Percentiles rank a stretch among this genome's conserved stretches.
These are phyloP conservation scores for Trichoderma sp. DNA, from an alignment of 2,329 filamentous ascomycete species.

Conservation along the genomic window DNA sequence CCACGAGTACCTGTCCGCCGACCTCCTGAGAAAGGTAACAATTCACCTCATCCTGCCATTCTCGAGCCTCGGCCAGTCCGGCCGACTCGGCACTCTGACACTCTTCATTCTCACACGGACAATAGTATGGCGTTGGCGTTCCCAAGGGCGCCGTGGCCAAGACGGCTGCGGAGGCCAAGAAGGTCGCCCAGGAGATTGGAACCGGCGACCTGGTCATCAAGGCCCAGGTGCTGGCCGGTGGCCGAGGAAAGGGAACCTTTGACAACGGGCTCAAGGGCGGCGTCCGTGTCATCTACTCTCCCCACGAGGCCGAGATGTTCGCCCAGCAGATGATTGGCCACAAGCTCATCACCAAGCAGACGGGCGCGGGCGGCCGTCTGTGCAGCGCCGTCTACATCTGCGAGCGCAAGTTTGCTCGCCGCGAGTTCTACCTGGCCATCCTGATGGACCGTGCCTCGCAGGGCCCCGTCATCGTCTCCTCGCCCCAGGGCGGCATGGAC, in stretches of 20 bases:
- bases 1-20: constrained; percentile 96
- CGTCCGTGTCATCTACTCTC: constrained; percentile 98
- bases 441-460: constrained; percentile 96
- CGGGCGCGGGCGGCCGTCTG: constrained; percentile 85
- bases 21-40: constrained; percentile 75
- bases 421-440: constrained; percentile 98
- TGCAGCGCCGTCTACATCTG: constrained; percentile 99
- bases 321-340: constrained; percentile 99
- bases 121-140: constrained; percentile 89
- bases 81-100: constrained; percentile 28
- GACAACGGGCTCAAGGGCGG: constrained; percentile 99
- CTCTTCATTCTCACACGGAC: background rate
- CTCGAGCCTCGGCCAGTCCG: constrained; percentile 6
- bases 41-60: constrained; percentile 10
- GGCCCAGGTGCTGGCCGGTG: constrained; percentile 96
- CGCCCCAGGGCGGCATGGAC: constrained; percentile 98
- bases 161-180: constrained; percentile 83
- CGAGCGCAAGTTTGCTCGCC: constrained; percentile 98
- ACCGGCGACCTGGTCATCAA: constrained; percentile 99
- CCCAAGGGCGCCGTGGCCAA: constrained; percentile 87
- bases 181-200: constrained; percentile 86
- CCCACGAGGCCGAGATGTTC: constrained; percentile 94
- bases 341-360: constrained; percentile 99
- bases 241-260: constrained; percentile 95
- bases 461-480: constrained; percentile 92